phyloP scores from a whole-genome alignment of 306 rosid species.

The Vachellia pachyceras region DNA sequence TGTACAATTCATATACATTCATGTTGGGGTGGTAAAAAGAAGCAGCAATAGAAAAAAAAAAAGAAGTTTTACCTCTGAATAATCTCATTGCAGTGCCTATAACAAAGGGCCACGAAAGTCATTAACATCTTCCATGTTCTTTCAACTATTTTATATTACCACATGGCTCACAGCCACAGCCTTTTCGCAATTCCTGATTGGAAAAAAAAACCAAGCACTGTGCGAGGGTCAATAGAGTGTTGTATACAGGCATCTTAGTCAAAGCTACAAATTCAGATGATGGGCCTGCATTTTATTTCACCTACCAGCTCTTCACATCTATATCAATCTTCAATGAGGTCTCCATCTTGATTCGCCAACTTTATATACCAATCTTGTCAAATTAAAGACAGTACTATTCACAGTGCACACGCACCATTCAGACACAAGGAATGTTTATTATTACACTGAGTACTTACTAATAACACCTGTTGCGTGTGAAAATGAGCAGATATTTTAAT shows the following conservation, averaged over 20 bases:
- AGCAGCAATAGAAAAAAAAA: no score
- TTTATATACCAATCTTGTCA: conserved; percentile 10
- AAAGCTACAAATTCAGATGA: neutral
- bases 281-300: conserved; percentile 20
- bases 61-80: no score
- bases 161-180: conserved; percentile 23
- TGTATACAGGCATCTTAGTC: conserved; percentile 21
- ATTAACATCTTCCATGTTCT: no score
- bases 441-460: neutral
- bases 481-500: neutral
- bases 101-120: no score
- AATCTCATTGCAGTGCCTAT: no score
- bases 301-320: conserved; percentile 3
- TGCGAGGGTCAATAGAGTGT: conserved; percentile 25
- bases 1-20: no score
- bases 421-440: neutral
- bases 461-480: neutral
- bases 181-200: conserved; percentile 10
- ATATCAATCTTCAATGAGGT: conserved; percentile 32
- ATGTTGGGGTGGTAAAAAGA: no score
- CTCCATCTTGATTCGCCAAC: conserved; percentile 27
- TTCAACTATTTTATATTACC: conserved; percentile 30
- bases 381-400: neutral
- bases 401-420: no score
- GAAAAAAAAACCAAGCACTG: no score